phyloP scores from a whole-genome alignment of 2,329 filamentous ascomycete species.

The Alternaria dauci region DNA sequence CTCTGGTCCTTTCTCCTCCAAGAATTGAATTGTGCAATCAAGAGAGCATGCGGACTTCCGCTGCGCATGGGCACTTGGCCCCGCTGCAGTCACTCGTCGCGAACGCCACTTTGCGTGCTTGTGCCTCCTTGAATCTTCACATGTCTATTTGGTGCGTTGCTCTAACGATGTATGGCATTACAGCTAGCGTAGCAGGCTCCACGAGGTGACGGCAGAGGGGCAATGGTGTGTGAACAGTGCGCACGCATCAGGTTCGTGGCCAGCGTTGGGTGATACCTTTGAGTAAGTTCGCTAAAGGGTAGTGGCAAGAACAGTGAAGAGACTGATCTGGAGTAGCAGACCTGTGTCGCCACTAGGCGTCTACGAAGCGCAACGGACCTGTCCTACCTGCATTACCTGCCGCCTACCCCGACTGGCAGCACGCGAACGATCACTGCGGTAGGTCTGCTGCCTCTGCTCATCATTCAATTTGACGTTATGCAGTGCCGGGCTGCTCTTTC shows the following conservation, averaged over 20 bases:
- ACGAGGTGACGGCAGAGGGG: conserved; percentile 8
- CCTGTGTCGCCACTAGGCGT: conserved; percentile 5
- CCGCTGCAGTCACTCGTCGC: background rate
- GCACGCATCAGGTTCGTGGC: conserved; percentile 10
- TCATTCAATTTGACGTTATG: conserved; percentile 1
- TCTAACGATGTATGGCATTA: conserved; percentile 1
- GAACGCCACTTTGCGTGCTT: conserved; percentile 4
- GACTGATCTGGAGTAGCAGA: background rate
- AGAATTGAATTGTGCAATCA: background rate
- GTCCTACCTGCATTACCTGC: conserved; percentile 8
- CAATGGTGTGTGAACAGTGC: conserved; percentile 4
- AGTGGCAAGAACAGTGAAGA: conserved; percentile 2
- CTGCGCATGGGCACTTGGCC: background rate
- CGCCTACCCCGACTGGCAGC: conserved; percentile 1
- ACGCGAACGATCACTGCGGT: background rate
- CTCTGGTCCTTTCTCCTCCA: background rate
- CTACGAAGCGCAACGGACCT: background rate
- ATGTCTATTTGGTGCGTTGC: conserved; percentile 6
- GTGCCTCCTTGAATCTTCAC: conserved; percentile 6
- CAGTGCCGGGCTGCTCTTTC: background rate
- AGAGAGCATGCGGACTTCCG: background rate
- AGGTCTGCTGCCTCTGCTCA: conserved; percentile 1
- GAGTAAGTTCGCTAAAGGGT: conserved; percentile 9
- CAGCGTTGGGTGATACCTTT: conserved; percentile 12
- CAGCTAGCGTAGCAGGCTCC: conserved; percentile 11